Percentiles rank a stretch among this genome's conserved stretches.
These are phyloP conservation scores for Mycosphaerella sp. DNA, from an alignment of 2,329 filamentous ascomycete genomes.

Conservation along the genomic window DNA sequence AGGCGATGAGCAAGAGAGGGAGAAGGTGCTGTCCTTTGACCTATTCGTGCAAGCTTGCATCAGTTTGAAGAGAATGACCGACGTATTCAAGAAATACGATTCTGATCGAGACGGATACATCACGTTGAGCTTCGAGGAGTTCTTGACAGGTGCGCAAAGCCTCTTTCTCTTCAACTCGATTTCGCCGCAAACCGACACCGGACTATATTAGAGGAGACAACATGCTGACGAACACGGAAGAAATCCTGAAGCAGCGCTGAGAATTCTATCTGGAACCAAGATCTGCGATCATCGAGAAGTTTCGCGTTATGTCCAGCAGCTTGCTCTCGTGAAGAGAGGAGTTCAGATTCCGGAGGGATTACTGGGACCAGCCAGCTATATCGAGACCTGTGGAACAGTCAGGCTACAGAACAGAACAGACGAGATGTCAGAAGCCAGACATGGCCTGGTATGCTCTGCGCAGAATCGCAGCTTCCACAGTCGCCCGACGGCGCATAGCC, in stretches of 20 bases:
- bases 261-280: neutral
- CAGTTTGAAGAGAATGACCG: slow-evolving; percentile 94
- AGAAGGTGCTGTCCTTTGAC: slow-evolving; percentile 60
- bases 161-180: slow-evolving; percentile 51
- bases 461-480: neutral
- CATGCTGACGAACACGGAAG: slow-evolving; percentile 20
- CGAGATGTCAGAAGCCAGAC: too few species aligned
- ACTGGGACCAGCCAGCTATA: too few species aligned
- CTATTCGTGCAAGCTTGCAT: slow-evolving; percentile 98
- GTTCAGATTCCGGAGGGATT: too few species aligned
- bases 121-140: slow-evolving; percentile 51
- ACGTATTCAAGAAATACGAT: slow-evolving; percentile 98
- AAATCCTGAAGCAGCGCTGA: slow-evolving; percentile 26
- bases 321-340: too few species aligned
- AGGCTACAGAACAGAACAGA: too few species aligned
- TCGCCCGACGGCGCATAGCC: neutral
- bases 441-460: too few species aligned
- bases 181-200: slow-evolving; percentile 46
- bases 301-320: too few species aligned
- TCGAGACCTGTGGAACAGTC: too few species aligned
- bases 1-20: slow-evolving; percentile 35
- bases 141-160: slow-evolving; percentile 51
- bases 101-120: slow-evolving; percentile 89
- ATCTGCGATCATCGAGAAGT: too few species aligned
- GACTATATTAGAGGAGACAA: slow-evolving; percentile 39